Evolutionary conservation across 1,139 yeast species (phyloP).

Genomic region (Yamadazyma songkhlaensis): DNA sequence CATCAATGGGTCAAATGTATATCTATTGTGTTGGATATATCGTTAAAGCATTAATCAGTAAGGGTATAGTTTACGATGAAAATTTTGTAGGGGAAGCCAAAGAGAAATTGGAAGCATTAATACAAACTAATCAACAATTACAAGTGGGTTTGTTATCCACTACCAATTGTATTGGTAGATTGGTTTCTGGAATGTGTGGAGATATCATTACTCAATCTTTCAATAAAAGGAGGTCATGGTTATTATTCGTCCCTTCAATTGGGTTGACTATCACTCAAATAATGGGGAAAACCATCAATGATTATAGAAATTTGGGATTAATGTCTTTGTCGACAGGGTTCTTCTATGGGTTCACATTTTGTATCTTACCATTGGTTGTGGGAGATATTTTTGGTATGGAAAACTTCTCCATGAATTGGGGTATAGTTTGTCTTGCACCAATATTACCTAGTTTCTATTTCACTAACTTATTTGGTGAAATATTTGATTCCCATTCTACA

Average conservation of each 20-base stretch:
- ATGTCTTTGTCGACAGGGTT: conserved; percentile 49
- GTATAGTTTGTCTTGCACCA: conserved; percentile 53
- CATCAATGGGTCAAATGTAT: conserved; percentile 61
- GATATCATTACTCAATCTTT: conserved; percentile 47
- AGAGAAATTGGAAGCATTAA: conserved; percentile 23
- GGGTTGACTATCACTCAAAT: conserved; percentile 43
- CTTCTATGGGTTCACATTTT: conserved; percentile 57
- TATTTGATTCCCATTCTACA: conserved; percentile 45
- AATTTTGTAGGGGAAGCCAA: conserved; percentile 14
- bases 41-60: conserved; percentile 46
- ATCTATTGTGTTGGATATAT: conserved; percentile 62
- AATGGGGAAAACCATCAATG: conserved; percentile 29
- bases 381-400: conserved; percentile 58
- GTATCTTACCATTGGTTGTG: conserved; percentile 56
- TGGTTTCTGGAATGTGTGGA: conserved; percentile 50
- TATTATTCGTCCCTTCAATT: conserved; percentile 44
- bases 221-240: conserved; percentile 41
- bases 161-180: conserved; percentile 53
- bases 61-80: conserved; percentile 18
- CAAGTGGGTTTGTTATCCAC: conserved; percentile 57
- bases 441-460: conserved; percentile 49
- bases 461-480: conserved; percentile 50
- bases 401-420: conserved; percentile 57
- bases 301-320: conserved; percentile 30
- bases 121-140: conserved; percentile 50